Evolutionary conservation across 441 rosid genomes (phyloP).

Genomic region (Manihot esculenta): DNA sequence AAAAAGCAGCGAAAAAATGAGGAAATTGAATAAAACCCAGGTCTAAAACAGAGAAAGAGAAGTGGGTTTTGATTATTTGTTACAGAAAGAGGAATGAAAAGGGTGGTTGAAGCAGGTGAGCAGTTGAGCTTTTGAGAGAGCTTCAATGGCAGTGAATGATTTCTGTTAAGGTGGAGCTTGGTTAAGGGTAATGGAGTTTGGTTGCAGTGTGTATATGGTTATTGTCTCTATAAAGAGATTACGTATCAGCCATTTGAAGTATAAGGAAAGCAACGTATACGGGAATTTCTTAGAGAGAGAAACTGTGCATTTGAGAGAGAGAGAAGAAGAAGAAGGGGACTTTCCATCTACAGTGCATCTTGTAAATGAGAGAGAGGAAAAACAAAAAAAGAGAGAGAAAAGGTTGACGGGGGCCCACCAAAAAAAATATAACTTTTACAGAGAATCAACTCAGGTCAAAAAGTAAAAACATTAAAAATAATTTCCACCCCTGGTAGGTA

Average conservation of each 20-base stretch:
- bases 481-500: too few species aligned
- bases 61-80: neutral
- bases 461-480: too few species aligned
- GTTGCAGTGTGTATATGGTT: neutral
- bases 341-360: constrained; percentile 16
- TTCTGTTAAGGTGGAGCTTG: neutral
- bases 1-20: neutral
- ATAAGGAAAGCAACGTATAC: constrained; percentile 35
- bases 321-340: constrained; percentile 5
- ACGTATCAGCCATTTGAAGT: constrained; percentile 33
- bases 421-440: too few species aligned
- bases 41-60: neutral
- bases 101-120: neutral
- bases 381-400: constrained; percentile 21
- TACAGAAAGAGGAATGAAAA: neutral
- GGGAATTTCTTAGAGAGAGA: constrained; percentile 16
- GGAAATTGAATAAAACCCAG: constrained; percentile 6
- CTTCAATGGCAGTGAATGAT: constrained; percentile 4
- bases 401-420: constrained; percentile 18
- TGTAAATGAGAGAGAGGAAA: constrained; percentile 22
- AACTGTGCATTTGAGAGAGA: neutral
- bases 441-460: neutral
- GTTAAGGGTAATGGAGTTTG: neutral
- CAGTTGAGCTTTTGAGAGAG: neutral
- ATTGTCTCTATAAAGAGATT: constrained; percentile 8